Evolutionary conservation across 1,284 basidiomycete species (phyloP).

Genomic region (Erythrobasidium hasegawianum): DNA sequence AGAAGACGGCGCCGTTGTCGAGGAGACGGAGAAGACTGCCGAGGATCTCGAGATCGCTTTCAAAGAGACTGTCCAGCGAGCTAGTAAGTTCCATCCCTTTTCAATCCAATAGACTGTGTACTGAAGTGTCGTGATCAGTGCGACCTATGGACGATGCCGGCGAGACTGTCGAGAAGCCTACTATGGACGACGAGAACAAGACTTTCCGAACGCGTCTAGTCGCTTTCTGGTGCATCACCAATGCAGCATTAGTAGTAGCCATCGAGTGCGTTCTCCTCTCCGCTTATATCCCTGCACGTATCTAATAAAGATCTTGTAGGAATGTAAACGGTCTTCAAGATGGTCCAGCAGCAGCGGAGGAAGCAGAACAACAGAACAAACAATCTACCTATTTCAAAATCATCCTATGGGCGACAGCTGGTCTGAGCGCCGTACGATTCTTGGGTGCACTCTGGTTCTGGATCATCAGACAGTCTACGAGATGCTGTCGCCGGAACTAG

Average conservation of each 20-base stretch:
- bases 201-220: constrained; percentile 37
- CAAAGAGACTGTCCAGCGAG: constrained; percentile 86
- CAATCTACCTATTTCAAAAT: constrained; percentile 64
- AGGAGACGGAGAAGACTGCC: constrained; percentile 67
- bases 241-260: constrained; percentile 53
- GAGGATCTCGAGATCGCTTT: constrained; percentile 87
- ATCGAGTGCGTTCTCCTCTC: constrained; percentile 8
- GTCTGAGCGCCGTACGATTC: constrained; percentile 33
- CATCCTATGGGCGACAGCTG: constrained; percentile 75
- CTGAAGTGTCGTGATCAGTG: constrained; percentile 1
- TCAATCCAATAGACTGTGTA: neutral
- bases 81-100: constrained; percentile 45
- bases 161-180: constrained; percentile 12
- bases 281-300: neutral
- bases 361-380: constrained; percentile 6
- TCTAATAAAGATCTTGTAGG: neutral
- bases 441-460: constrained; percentile 33
- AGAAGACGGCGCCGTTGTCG: constrained; percentile 62
- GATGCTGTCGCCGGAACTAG: constrained; percentile 31
- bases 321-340: constrained; percentile 30
- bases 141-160: neutral
- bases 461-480: constrained; percentile 23
- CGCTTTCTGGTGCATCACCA: constrained; percentile 64
- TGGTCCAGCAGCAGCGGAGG: constrained; percentile 3
- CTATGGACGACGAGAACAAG: constrained; percentile 28